Base-by-base conservation (phyloP, 192 early-diverging fungal genomes). In the Cetraspora pellucida region DNA sequence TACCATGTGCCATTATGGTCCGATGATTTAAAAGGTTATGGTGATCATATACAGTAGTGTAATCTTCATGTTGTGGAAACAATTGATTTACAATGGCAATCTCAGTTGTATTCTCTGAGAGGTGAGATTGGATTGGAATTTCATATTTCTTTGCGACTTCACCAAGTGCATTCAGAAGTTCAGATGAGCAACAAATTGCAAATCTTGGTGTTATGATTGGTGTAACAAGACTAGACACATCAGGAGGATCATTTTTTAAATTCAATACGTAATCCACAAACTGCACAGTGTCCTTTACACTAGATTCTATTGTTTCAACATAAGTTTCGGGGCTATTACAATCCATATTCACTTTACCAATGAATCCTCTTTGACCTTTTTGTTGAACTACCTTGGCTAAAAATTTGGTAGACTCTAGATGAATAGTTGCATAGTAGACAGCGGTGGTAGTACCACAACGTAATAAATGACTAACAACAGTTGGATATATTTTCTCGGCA, bases 341-440 rank as follows among this genome's bases (percentile, higher is more conserved):
- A 82, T 97, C 95, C 97, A 98, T 98, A 87, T 94, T 95, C 69
- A 98, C 96, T 79, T 97, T 97, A 21, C 97, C 97, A 46, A 98
- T 90, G 79, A 89, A 94, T 23, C 92, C 96, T 70, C 97, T 92
- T 82, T 98, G 97, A 10, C 96, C 97, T n/a, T 86, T 80, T 47
- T 85, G 80, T 47, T 89, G 84, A 60, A 95, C 88, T 28, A 92
- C 85, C 44, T 94, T 86, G 3, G 90, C 95, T 67, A 98, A 85
- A 19, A 85, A 75, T 68, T 91, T 87, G 77, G 89, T 91, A 14
- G 92, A 83, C 21, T 92, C 90, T 21, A 92, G 78, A 68, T 97
- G 96, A 70, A 96, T 94, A 16, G 97, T 97, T 5, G 90, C 95
- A 84, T 90, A 98, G 87, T 95, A 98, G 57, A 90, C 93, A 21